Evolutionary conservation across 2,329 filamentous ascomycete species (phyloP).

Genomic region (Aureobasidium subglaciale): DNA sequence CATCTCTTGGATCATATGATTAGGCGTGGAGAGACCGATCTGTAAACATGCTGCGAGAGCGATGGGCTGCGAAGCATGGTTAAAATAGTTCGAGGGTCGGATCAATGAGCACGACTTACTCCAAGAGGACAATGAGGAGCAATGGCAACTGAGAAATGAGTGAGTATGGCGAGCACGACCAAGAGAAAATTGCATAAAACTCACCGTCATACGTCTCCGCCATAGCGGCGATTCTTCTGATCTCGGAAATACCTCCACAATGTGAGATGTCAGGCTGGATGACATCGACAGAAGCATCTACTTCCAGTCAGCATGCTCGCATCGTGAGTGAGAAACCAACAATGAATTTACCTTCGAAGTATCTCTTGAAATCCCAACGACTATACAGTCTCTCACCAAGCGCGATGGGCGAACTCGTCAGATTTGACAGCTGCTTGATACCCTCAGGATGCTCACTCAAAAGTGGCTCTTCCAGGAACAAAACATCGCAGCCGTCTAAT

Average conservation of each 20-base stretch:
- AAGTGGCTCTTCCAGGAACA: conserved; percentile 69
- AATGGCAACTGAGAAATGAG: conserved; percentile 38
- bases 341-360: conserved; percentile 48
- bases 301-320: neutral
- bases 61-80: conserved; percentile 41
- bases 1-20: conserved; percentile 72
- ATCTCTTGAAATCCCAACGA: conserved; percentile 65
- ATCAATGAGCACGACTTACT: accelerated
- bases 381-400: conserved; percentile 64
- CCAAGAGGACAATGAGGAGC: conserved; percentile 68
- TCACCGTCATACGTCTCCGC: conserved; percentile 27
- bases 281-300: conserved; percentile 57
- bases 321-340: neutral
- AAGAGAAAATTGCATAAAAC: neutral
- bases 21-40: conserved; percentile 53
- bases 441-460: conserved; percentile 61
- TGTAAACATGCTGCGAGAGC: conserved; percentile 64
- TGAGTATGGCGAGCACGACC: neutral
- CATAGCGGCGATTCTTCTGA: conserved; percentile 61
- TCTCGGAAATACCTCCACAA: conserved; percentile 64
- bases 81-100: neutral
- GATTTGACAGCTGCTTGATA: conserved; percentile 52
- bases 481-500: conserved; percentile 57
- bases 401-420: conserved; percentile 57
- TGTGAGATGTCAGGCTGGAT: conserved; percentile 66